Conservation (phyloP, 371 early-diverging fungal genomes). For the Mortierella sp. region DNA sequence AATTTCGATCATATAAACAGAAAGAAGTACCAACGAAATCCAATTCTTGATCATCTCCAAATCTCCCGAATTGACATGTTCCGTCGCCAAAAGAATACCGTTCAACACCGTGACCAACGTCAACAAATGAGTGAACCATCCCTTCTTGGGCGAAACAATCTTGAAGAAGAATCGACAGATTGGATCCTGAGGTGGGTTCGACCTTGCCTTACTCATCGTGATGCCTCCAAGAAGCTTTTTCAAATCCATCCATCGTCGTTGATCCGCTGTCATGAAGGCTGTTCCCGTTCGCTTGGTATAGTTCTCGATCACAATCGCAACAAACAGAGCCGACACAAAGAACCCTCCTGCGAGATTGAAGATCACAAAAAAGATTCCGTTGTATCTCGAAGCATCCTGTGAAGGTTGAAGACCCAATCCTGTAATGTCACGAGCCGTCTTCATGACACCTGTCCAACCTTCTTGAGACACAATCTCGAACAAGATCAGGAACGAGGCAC, state of each 20-base stretch:
- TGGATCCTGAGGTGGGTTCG: slow-evolving; percentile 47
- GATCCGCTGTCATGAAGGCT: slow-evolving; percentile 74
- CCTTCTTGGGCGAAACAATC: slow-evolving; percentile 61
- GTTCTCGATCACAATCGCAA: slow-evolving; percentile 77
- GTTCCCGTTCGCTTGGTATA: slow-evolving; percentile 71
- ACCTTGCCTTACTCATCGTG: slow-evolving; percentile 66
- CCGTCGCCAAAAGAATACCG: slow-evolving; percentile 66
- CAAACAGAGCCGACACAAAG: slow-evolving; percentile 72
- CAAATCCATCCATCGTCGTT: slow-evolving; percentile 77
- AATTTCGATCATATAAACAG: slow-evolving; percentile 65
- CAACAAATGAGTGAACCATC: slow-evolving; percentile 61
- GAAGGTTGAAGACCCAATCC: slow-evolving; percentile 61
- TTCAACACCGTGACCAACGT: slow-evolving; percentile 61
- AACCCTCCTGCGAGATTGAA: slow-evolving; percentile 73
- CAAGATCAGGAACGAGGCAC: slow-evolving; percentile 64
- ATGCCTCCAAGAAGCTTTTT: slow-evolving; percentile 70
- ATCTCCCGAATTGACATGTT: slow-evolving; percentile 43
- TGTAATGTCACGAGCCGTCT: slow-evolving; percentile 62
- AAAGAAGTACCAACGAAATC: slow-evolving; percentile 58
- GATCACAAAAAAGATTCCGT: slow-evolving; percentile 72
- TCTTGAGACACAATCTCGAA: slow-evolving; percentile 78
- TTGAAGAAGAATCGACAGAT: slow-evolving; percentile 61
- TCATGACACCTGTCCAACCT: slow-evolving; percentile 77
- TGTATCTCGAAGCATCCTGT: slow-evolving; percentile 62
- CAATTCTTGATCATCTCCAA: slow-evolving; percentile 53